Percentiles rank a stretch among this genome's conserved stretches.
These are phyloP conservation scores for Mortierella sp. DNA, from an alignment of 371 early-diverging fungal species.

Conservation along the genomic window DNA sequence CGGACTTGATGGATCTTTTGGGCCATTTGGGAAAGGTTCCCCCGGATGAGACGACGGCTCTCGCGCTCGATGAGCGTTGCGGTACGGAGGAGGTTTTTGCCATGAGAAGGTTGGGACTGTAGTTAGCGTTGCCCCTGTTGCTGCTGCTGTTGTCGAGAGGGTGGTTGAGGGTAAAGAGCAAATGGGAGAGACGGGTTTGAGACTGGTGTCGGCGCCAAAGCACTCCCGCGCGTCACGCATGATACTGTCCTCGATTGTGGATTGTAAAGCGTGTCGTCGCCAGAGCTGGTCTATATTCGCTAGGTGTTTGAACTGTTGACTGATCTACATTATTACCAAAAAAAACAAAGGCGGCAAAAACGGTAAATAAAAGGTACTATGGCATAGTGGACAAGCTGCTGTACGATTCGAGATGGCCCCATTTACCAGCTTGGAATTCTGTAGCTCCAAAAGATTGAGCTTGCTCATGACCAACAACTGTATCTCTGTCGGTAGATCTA, in stretches of 20 bases:
- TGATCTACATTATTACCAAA: conserved; percentile 8
- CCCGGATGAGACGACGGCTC: conserved; percentile 23
- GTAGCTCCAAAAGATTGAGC: conserved; percentile 24
- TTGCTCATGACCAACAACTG: conserved; percentile 33
- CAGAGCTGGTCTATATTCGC: conserved; percentile 51
- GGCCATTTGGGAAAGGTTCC: conserved; percentile 26
- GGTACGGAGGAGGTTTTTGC: not conserved
- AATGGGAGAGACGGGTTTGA: not conserved
- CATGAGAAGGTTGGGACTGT: not conserved
- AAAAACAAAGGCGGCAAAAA: not conserved
- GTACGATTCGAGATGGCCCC: not conserved
- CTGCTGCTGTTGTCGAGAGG: too few species aligned
- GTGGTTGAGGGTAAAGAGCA: not conserved
- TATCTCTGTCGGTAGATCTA: conserved; percentile 42
- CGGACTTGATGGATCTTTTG: conserved; percentile 41
- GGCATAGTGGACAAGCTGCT: not conserved
- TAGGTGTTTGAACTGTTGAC: conserved; percentile 20
- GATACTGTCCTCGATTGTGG: conserved; percentile 10
- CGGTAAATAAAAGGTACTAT: not conserved
- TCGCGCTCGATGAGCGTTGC: conserved; percentile 44
- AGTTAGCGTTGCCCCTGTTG: too few species aligned
- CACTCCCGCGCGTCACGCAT: conserved; percentile 22
- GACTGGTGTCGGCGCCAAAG: not conserved
- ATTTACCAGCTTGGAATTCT: conserved; percentile 29
- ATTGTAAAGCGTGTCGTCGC: conserved; percentile 12